Percentiles rank a stretch among this genome's conserved stretches.
Evolutionary conservation across 2,329 filamentous ascomycete species (phyloP).

Genomic region (Blumeria graminis): DNA sequence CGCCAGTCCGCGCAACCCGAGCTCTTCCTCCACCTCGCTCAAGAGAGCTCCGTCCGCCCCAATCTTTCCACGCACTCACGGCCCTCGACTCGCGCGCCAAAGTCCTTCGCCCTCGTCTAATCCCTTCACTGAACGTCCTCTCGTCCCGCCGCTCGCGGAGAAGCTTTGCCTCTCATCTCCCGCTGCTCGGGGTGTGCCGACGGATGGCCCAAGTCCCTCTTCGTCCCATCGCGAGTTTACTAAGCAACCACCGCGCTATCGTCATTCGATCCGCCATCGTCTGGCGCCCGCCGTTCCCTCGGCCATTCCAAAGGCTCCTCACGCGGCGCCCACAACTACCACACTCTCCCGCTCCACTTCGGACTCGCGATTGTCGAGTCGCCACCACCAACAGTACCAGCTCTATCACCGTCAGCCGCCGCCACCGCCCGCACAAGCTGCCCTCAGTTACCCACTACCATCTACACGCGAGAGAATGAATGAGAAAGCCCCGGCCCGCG

Average conservation of each 20-base stretch:
- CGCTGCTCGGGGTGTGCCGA: not conserved
- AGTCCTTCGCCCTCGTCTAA: not conserved
- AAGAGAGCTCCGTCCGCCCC: conserved; percentile 28
- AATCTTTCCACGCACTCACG: conserved; percentile 31
- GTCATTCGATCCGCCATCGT: conserved; percentile 13
- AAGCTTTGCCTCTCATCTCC: not conserved
- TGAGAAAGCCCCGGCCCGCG: conserved; percentile 19
- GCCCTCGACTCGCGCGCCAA: conserved; percentile 4
- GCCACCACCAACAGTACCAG: conserved; percentile 11
- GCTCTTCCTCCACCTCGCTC: not conserved
- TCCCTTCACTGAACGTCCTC: not conserved
- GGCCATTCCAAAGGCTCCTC: conserved; percentile 14
- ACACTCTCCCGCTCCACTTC: conserved; percentile 26
- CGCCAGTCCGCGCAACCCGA: conserved; percentile 21
- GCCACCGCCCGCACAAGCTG: conserved; percentile 16
- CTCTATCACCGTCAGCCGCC: conserved; percentile 40
- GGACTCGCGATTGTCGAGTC: conserved; percentile 27
- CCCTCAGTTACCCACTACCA: too few relatives aligned
- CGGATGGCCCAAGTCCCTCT: conserved; percentile 22
- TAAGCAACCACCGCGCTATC: conserved; percentile 14
- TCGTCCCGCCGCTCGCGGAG: too few relatives aligned
- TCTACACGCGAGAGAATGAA: conserved; percentile 23
- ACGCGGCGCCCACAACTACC: conserved; percentile 19
- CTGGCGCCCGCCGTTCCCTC: conserved; percentile 4
- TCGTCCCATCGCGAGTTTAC: conserved; percentile 28